Evolutionary conservation across 441 rosid genomes (phyloP).

Genomic region (Euphorbia celastroides): DNA sequence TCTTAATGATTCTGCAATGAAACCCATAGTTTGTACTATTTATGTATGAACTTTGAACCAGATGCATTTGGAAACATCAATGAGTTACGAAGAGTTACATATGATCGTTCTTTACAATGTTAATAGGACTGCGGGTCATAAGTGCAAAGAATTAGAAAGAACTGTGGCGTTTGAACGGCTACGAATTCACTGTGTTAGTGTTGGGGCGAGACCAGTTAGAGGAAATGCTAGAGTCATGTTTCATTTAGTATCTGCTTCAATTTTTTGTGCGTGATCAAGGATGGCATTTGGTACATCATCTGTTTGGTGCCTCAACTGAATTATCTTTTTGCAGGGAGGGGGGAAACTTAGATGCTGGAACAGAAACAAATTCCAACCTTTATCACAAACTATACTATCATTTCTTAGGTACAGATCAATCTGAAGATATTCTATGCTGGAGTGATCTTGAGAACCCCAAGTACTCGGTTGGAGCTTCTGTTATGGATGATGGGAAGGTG

Average conservation of each 20-base stretch:
- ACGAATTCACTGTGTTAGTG: slow-evolving; percentile 2
- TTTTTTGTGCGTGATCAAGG: neutral
- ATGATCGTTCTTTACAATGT: no score
- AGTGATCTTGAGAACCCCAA: slow-evolving; percentile 78
- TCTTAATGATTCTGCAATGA: no score
- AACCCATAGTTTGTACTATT: no score
- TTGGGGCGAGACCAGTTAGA: neutral
- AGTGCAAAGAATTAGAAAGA: neutral
- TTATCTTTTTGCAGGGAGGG: slow-evolving; percentile 52
- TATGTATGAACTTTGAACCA: no score
- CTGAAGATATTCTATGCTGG: slow-evolving; percentile 91
- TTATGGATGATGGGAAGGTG: slow-evolving; percentile 85
- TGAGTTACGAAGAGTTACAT: no score
- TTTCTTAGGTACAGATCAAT: slow-evolving; percentile 72
- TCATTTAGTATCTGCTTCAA: neutral
- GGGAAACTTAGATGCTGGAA: slow-evolving; percentile 81
- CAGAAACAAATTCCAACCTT: slow-evolving; percentile 78
- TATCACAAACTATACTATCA: slow-evolving; percentile 78
- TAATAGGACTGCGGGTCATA: neutral
- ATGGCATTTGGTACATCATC: neutral
- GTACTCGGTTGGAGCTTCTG: slow-evolving; percentile 41
- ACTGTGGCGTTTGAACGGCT: neutral
- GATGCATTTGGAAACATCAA: no score
- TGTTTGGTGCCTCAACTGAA: neutral
- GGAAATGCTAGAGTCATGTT: neutral